Conservation (phyloP, 805 yeast genomes). For the Sugiyamaella smithiae region DNA sequence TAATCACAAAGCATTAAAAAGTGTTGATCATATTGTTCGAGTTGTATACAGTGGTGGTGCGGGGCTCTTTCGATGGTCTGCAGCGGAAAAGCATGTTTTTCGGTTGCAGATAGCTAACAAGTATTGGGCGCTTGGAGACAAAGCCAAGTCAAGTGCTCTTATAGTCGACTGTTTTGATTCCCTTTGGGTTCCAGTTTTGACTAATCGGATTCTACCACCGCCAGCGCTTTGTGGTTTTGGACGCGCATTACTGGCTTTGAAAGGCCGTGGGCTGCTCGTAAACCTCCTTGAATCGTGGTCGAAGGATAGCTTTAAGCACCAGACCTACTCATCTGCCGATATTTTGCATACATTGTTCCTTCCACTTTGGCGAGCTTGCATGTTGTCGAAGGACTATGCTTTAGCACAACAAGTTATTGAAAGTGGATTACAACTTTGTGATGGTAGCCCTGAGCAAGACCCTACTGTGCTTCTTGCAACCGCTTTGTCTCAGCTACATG, state of each 20-base stretch:
- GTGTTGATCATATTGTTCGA: constrained; percentile 25
- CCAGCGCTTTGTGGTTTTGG: constrained; percentile 14
- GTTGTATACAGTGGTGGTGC: constrained; percentile 27
- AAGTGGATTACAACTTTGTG: neutral
- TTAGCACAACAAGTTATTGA: neutral
- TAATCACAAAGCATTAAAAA: constrained; percentile 22
- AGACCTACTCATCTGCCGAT: neutral
- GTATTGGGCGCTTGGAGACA: constrained; percentile 25
- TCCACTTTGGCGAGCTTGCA: constrained; percentile 15
- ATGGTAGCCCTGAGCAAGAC: neutral
- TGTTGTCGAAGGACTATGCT: neutral
- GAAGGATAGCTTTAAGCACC: constrained; percentile 5
- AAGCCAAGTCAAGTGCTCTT: constrained; percentile 21
- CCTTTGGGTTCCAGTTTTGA: constrained; percentile 23
- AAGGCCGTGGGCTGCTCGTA: constrained; percentile 7
- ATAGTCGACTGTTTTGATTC: constrained; percentile 22
- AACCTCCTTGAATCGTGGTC: constrained; percentile 11
- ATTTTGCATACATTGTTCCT: constrained; percentile 4
- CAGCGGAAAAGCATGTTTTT: constrained; percentile 25
- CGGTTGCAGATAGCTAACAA: constrained; percentile 30
- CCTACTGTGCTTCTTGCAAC: neutral
- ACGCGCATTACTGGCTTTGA: constrained; percentile 15
- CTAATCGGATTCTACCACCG: constrained; percentile 2
- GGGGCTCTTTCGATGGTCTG: constrained; percentile 28
- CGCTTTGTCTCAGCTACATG: neutral